These are phyloP conservation scores for Teratosphaeria gauchensis DNA, from an alignment of 2,329 filamentous ascomycete genomes.

Conservation along the genomic window DNA sequence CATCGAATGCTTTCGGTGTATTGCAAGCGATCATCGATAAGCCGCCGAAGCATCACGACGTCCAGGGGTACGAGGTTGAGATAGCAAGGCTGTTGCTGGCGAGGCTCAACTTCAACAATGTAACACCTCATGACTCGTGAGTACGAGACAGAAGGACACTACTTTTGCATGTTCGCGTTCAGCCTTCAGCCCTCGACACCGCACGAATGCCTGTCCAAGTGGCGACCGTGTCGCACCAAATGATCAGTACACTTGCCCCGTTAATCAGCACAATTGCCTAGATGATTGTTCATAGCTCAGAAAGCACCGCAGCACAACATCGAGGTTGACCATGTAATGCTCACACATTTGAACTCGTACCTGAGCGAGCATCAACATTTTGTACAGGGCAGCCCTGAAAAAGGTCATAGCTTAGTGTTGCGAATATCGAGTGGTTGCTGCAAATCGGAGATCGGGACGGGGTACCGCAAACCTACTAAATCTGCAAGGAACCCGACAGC, in stretches of 20 bases:
- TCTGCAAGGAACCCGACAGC: neutral
- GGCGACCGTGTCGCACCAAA: too few species aligned
- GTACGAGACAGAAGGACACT: neutral
- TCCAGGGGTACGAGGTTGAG: slow-evolving; percentile 9
- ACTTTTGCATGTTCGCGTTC: too few species aligned
- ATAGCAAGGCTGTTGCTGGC: slow-evolving; percentile 9
- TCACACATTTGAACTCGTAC: neutral
- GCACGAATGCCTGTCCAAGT: too few species aligned
- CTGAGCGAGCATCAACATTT: neutral
- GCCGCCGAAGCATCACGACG: slow-evolving; percentile 6
- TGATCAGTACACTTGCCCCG: too few species aligned
- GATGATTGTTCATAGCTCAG: too few species aligned
- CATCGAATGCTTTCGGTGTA: slow-evolving; percentile 3
- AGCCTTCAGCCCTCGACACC: too few species aligned
- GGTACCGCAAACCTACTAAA: neutral
- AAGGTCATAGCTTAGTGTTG: neutral
- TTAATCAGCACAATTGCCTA: too few species aligned
- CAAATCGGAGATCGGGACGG: neutral
- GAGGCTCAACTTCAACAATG: slow-evolving; percentile 12
- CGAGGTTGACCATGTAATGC: too few species aligned
- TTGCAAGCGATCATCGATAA: slow-evolving; percentile 10
- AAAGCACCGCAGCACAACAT: too few species aligned
- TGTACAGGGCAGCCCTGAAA: neutral
- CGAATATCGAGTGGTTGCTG: neutral
- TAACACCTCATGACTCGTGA: neutral